phyloP scores from a whole-genome alignment of 2,329 filamentous ascomycete genomes.

The Diaporthe capsici region DNA sequence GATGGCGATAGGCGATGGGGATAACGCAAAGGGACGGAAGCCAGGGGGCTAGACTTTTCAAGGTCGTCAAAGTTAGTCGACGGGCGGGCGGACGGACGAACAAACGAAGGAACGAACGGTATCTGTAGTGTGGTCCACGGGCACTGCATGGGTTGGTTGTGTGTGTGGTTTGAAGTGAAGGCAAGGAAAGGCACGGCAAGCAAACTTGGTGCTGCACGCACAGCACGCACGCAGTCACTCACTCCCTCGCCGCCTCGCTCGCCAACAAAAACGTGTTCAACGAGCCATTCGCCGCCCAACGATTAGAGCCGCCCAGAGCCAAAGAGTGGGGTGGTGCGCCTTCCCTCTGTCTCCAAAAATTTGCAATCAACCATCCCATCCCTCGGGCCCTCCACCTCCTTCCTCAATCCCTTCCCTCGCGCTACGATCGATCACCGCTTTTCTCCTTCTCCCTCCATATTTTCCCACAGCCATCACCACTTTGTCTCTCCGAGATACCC shows the following conservation, averaged over 20 bases:
- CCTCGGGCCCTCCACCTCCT: slow-evolving; percentile 36
- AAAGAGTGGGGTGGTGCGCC: slow-evolving; percentile 37
- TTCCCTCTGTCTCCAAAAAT: slow-evolving; percentile 39
- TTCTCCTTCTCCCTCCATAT: slow-evolving; percentile 36
- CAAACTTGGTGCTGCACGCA: slow-evolving; percentile 17
- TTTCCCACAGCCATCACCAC: slow-evolving; percentile 33
- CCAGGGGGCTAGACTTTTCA: slow-evolving; percentile 13
- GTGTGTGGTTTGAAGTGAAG: slow-evolving; percentile 5
- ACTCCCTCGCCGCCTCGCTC: slow-evolving; percentile 35
- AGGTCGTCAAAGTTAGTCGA: slow-evolving; percentile 13
- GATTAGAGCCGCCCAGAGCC: slow-evolving; percentile 34
- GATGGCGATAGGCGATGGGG: not conserved
- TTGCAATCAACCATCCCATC: slow-evolving; percentile 38
- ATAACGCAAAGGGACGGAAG: not conserved
- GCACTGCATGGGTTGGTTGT: not conserved
- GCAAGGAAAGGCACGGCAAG: not conserved
- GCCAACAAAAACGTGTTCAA: slow-evolving; percentile 38
- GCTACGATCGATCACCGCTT: slow-evolving; percentile 31
- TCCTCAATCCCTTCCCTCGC: slow-evolving; percentile 30
- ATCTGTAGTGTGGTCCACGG: slow-evolving; percentile 28
- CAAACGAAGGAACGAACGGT: not conserved
- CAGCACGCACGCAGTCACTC: slow-evolving; percentile 5
- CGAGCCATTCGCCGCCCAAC: slow-evolving; percentile 37
- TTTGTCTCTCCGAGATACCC: slow-evolving; percentile 27
- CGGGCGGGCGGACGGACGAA: not conserved